Percentiles rank a stretch among this genome's conserved stretches.
Conservation (phyloP, 2,329 filamentous ascomycete species). For the Paraconiothyrium sp. region DNA sequence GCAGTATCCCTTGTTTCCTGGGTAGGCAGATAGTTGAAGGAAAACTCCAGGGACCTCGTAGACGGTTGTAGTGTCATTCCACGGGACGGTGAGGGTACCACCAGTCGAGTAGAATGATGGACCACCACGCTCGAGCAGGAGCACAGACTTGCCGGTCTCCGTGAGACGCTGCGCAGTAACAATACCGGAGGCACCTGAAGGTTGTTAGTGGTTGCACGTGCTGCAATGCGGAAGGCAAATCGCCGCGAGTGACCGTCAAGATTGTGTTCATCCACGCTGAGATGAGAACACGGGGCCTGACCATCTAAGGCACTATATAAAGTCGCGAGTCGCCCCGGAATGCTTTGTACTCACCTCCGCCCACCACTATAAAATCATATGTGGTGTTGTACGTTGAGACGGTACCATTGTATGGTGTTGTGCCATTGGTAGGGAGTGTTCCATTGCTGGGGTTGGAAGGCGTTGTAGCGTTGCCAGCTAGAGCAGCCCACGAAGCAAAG, state of each 20-base stretch:
- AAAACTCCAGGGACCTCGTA: slow-evolving; percentile 38
- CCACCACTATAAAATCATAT: slow-evolving; percentile 54
- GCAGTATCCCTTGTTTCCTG: slow-evolving; percentile 50
- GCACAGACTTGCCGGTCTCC: slow-evolving; percentile 50
- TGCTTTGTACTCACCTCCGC: slow-evolving; percentile 32
- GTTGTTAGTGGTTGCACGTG: too few species aligned
- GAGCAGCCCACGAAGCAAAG: slow-evolving; percentile 35
- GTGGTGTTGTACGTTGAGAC: slow-evolving; percentile 39
- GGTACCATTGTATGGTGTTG: slow-evolving; percentile 19
- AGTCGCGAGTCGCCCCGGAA: too few species aligned
- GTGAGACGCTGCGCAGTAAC: slow-evolving; percentile 49
- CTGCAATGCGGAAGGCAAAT: too few species aligned
- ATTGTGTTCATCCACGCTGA: too few species aligned
- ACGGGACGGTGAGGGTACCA: slow-evolving; percentile 33
- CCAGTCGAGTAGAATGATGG: slow-evolving; percentile 47
- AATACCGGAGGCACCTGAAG: slow-evolving; percentile 44
- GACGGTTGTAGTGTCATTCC: slow-evolving; percentile 36
- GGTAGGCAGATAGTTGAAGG: slow-evolving; percentile 28
- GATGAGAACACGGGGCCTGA: too few species aligned
- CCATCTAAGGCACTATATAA: too few species aligned
- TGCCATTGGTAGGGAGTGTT: slow-evolving; percentile 14
- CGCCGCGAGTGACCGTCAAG: too few species aligned
- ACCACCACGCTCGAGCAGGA: slow-evolving; percentile 53
- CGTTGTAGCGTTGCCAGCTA: slow-evolving; percentile 20
- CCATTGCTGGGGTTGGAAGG: slow-evolving; percentile 8